Conservation (phyloP, 352 stramenopile species). For the Phytophthora pisi region DNA sequence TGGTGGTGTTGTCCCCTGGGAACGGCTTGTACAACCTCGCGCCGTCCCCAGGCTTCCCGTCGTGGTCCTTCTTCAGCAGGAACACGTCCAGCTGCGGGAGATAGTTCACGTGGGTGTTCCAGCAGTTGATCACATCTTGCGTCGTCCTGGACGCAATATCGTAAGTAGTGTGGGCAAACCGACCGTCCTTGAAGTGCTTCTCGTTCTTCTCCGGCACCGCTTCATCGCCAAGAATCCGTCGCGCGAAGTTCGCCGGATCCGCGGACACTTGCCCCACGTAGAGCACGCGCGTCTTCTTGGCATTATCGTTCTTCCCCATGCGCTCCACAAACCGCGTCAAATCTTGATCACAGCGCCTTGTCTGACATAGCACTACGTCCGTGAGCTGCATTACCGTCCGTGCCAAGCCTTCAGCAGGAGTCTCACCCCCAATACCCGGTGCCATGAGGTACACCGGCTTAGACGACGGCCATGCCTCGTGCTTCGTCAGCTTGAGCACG, state of each 20-base stretch:
- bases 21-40: slow-evolving; percentile 31
- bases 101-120: slow-evolving; percentile 42
- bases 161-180: slow-evolving; percentile 56
- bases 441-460: slow-evolving; percentile 59
- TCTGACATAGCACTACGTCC: slow-evolving; percentile 31
- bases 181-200: slow-evolving; percentile 35
- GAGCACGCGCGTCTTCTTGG: slow-evolving; percentile 30
- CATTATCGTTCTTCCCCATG: background rate
- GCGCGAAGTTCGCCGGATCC: slow-evolving; percentile 30
- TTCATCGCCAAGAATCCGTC: slow-evolving; percentile 11
- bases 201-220: slow-evolving; percentile 15
- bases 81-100: slow-evolving; percentile 45
- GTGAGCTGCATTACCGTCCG: slow-evolving; percentile 17
- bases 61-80: slow-evolving; percentile 20
- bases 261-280: slow-evolving; percentile 48
- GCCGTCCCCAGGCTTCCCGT: slow-evolving; percentile 12
- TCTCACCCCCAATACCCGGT: slow-evolving; percentile 7
- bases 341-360: slow-evolving; percentile 23
- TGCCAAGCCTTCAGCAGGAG: slow-evolving; percentile 5
- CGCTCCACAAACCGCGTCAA: slow-evolving; percentile 21
- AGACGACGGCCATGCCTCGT: slow-evolving; percentile 32
- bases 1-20: slow-evolving; percentile 9
- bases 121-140: slow-evolving; percentile 54
- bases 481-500: slow-evolving; percentile 19
- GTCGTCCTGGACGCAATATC: slow-evolving; percentile 40